Evolutionary conservation across 2,329 filamentous ascomycete genomes (phyloP).

Genomic region (Colletotrichum karsti): DNA sequence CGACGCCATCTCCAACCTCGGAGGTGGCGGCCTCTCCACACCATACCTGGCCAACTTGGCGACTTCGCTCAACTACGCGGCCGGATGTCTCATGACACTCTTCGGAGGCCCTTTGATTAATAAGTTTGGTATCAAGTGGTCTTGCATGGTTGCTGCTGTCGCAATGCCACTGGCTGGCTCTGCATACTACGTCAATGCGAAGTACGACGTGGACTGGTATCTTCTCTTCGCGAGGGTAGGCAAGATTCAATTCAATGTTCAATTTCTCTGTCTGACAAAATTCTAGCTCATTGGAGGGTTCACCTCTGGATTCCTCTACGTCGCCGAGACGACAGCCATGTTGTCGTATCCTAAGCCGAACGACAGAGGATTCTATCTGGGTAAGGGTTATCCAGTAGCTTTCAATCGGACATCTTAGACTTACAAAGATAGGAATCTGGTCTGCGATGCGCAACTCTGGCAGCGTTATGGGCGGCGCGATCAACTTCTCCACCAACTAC

Average conservation of each 20-base stretch:
- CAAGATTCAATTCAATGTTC: accelerated
- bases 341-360: conserved; percentile 31
- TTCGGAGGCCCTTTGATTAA: conserved; percentile 47
- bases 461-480: conserved; percentile 52
- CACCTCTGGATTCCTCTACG: conserved; percentile 35
- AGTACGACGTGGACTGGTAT: conserved; percentile 39
- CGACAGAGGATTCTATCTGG: conserved; percentile 29
- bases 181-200: conserved; percentile 42
- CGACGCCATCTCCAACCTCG: conserved; percentile 22
- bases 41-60: conserved; percentile 22
- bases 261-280: neutral
- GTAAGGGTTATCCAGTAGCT: neutral
- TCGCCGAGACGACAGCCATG: conserved; percentile 38
- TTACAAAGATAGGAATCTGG: conserved; percentile 38
- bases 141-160: conserved; percentile 44
- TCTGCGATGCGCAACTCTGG: conserved; percentile 34
- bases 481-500: conserved; percentile 55
- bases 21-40: conserved; percentile 17
- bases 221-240: conserved; percentile 37
- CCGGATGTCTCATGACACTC: conserved; percentile 8
- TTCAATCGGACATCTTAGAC: no score
- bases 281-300: conserved; percentile 20
- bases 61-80: conserved; percentile 6
- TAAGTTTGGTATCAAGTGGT: conserved; percentile 46
- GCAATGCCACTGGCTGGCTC: conserved; percentile 43